Conservation (phyloP, 768 basidiomycete species). For the Lactifluus rugatus region DNA sequence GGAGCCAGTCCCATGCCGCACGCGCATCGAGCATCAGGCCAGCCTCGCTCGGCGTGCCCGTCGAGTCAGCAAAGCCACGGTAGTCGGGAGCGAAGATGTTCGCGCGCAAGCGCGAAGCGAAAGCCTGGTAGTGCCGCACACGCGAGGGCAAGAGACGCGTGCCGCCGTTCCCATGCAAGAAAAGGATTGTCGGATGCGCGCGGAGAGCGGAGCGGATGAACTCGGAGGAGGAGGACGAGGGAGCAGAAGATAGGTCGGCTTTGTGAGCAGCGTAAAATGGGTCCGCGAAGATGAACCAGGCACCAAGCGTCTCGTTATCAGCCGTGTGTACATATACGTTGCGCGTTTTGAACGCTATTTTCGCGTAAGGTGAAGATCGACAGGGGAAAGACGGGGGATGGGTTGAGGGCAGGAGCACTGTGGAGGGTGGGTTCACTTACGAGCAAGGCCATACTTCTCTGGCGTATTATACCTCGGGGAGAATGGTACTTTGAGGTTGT, state of each 20-base stretch:
- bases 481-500: conserved; percentile 54
- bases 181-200: conserved; percentile 68
- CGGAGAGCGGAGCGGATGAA: conserved; percentile 47
- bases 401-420: background rate
- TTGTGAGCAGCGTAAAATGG: conserved; percentile 33
- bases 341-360: conserved; percentile 41
- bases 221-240: conserved; percentile 27
- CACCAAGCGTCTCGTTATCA: conserved; percentile 74
- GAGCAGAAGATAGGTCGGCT: conserved; percentile 31
- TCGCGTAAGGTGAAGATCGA: background rate
- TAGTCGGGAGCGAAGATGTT: conserved; percentile 89
- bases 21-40: conserved; percentile 68
- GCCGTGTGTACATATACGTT: conserved; percentile 61
- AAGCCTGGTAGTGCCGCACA: conserved; percentile 56
- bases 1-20: conserved; percentile 73
- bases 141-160: conserved; percentile 63
- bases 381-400: background rate
- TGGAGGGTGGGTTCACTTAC: conserved; percentile 32
- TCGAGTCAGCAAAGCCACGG: conserved; percentile 84
- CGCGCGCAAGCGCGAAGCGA: conserved; percentile 52
- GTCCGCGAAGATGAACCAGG: conserved; percentile 77
- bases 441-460: conserved; percentile 72
- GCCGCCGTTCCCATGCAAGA: conserved; percentile 84
- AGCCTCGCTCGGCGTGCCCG: conserved; percentile 62
- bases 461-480: conserved; percentile 57